These are phyloP conservation scores for Phytophthora fragariaefolia DNA, from an alignment of 352 stramenopile genomes.

Conservation along the genomic window DNA sequence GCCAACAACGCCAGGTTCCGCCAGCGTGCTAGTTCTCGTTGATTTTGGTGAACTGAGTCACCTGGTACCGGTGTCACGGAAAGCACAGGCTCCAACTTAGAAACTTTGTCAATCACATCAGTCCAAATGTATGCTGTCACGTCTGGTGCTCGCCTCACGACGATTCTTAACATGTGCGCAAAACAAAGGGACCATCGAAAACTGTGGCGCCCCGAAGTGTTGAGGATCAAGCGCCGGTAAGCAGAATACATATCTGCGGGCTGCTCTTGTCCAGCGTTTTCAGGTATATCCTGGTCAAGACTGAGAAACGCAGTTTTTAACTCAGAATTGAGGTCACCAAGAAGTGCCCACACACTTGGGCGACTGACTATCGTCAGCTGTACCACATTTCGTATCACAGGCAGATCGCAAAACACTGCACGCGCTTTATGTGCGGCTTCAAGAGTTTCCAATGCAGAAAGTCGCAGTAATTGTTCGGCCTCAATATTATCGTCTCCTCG, in stretches of 20 bases:
- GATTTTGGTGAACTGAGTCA: slow-evolving; percentile 10
- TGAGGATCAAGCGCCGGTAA: slow-evolving; percentile 17
- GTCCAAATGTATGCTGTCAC: slow-evolving; percentile 71
- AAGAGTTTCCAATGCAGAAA: slow-evolving; percentile 41
- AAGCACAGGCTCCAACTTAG: slow-evolving; percentile 68
- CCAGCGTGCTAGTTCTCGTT: slow-evolving; percentile 60
- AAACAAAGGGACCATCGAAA: slow-evolving; percentile 71
- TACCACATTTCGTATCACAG: slow-evolving; percentile 6
- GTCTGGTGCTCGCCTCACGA: slow-evolving; percentile 54
- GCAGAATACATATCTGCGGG: slow-evolving; percentile 1
- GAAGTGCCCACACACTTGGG: slow-evolving; percentile 31
- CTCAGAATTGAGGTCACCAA: slow-evolving; percentile 38
- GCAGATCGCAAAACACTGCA: slow-evolving; percentile 8
- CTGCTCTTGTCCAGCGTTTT: not conserved
- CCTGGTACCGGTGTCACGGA: slow-evolving; percentile 19
- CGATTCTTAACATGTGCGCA: slow-evolving; percentile 46
- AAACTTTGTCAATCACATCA: slow-evolving; percentile 65
- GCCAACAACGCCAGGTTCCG: slow-evolving; percentile 68
- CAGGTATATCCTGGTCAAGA: slow-evolving; percentile 10
- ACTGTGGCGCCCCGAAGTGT: slow-evolving; percentile 33
- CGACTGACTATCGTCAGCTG: slow-evolving; percentile 23
- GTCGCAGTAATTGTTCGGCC: slow-evolving; percentile 36
- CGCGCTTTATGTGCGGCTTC: slow-evolving; percentile 34
- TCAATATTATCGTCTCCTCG: slow-evolving; percentile 44
- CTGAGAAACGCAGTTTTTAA: slow-evolving; percentile 41